Conservation (phyloP, 345 rosid genomes). For the Corymbia maculata region DNA sequence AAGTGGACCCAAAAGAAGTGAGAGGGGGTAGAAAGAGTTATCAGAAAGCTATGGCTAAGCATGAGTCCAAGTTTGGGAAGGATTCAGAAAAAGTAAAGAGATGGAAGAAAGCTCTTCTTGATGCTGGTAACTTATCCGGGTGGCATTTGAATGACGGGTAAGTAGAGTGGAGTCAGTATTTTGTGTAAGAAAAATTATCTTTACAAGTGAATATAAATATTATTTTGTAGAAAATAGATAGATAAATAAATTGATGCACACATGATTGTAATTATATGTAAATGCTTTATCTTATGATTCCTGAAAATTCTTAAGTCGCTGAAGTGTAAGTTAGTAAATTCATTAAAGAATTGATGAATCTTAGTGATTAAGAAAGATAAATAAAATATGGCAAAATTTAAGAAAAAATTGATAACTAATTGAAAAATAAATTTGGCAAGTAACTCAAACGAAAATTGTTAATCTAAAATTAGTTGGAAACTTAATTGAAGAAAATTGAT, state of each 20-base stretch:
- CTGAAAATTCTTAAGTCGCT: rapidly evolving
- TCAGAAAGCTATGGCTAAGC: background rate
- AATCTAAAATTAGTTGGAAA: background rate
- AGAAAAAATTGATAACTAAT: background rate
- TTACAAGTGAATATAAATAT: too few species aligned
- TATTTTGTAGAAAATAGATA: too few species aligned
- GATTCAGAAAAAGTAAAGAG: background rate
- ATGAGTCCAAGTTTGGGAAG: background rate
- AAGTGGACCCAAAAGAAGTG: background rate
- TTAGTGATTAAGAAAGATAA: background rate
- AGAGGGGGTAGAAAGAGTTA: background rate
- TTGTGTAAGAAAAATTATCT: background rate
- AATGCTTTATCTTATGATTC: too few species aligned
- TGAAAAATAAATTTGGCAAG: background rate
- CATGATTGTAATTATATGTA: too few species aligned
- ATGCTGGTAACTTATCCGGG: rapidly evolving
- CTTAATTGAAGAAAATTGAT: background rate
- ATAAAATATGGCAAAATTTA: background rate
- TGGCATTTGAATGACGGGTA: background rate
- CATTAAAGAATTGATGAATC: background rate
- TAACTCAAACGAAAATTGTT: background rate
- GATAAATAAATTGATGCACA: too few species aligned
- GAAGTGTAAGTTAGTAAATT: background rate
- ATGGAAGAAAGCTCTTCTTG: rapidly evolving
- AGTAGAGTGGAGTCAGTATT: too few species aligned